Base-by-base conservation (phyloP, 2,329 filamentous ascomycete genomes). In the Fusarium luffae region DNA sequence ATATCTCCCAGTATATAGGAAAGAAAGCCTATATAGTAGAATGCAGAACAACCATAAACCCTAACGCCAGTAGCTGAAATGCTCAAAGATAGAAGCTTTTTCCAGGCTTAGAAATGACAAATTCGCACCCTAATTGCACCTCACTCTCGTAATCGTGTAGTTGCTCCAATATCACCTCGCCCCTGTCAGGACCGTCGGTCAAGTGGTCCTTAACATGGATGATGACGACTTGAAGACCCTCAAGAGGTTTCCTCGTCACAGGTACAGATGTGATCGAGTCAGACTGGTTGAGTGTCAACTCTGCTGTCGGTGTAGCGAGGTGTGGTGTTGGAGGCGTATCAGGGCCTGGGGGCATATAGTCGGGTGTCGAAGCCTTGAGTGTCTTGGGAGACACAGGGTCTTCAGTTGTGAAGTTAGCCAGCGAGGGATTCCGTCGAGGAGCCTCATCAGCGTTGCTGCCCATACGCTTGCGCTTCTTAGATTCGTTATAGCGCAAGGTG, bases 191-290 rank as follows among this genome's bases (percentile, higher is more conserved):
- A 0, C 89, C 93, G 76, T 97, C 94, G 11, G 85, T 83, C 58
- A 98, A 82, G 23, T 87, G 91, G 70, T 98, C 95, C 78, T 99
- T 99, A 75, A 98, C 88, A 77, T 99, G 96, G 40, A 98, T 98
- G 58, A 98, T 89, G 51, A 98, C 90, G 3, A 99, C 84, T 68
- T 89, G 92, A 28, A 98, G 77, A 0, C 93, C 94, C 54, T 85
- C 83, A 7, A 99, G 83, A 9, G 90, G 89, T 75, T 76, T 61
- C 8, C 65, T 71, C n/a, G 76, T 42, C 3, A 75, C 66, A 19
- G 61, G 69, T 32, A 57, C 71, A 7, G 67, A 61, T 14, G 55
- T 70, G n/a, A 74, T 59, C 8, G 70, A 68, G 37, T 82, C 82
- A 6, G 76, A 59, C 5, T 84, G 83, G 8, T 73, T 75, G 5